Conservation (phyloP, 306 rosid species). For the Fagus sylvatica region DNA sequence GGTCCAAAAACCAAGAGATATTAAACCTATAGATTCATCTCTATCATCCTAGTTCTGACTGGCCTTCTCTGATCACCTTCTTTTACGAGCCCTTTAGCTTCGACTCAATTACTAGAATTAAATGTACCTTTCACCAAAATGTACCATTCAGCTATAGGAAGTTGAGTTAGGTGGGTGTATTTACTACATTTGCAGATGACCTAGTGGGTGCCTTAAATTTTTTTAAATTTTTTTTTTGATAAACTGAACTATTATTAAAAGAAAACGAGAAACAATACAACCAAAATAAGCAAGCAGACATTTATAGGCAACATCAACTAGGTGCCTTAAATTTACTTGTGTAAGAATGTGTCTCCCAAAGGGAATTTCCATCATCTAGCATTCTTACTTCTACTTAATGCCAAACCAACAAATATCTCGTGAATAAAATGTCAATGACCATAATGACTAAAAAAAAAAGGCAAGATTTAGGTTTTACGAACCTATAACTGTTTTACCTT, state of each 20-base stretch:
- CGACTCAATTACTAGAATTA: constrained; percentile 15
- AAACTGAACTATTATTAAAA: too few species aligned
- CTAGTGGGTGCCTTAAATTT: neutral
- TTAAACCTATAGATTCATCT: constrained; percentile 28
- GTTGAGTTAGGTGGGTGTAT: constrained; percentile 39
- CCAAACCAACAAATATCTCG: too few species aligned
- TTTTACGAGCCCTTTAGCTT: constrained; percentile 26
- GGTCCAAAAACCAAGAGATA: constrained; percentile 46
- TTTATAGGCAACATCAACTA: too few species aligned
- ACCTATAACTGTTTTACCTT: too few species aligned
- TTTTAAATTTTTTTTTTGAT: too few species aligned
- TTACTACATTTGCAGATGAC: constrained; percentile 34
- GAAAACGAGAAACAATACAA: too few species aligned
- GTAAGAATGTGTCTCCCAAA: neutral
- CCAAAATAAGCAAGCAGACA: too few species aligned
- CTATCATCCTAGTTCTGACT: constrained; percentile 36
- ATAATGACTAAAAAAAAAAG: too few species aligned
- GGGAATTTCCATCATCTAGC: neutral
- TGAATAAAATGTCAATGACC: too few species aligned
- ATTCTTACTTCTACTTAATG: too few species aligned
- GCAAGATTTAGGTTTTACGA: too few species aligned
- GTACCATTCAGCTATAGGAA: constrained; percentile 22
- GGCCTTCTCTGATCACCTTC: constrained; percentile 28
- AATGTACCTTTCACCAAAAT: constrained; percentile 10
- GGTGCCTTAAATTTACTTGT: neutral